Evolutionary conservation across 805 yeast genomes (phyloP).

Genomic region (Saccharomycodes ludwigii): DNA sequence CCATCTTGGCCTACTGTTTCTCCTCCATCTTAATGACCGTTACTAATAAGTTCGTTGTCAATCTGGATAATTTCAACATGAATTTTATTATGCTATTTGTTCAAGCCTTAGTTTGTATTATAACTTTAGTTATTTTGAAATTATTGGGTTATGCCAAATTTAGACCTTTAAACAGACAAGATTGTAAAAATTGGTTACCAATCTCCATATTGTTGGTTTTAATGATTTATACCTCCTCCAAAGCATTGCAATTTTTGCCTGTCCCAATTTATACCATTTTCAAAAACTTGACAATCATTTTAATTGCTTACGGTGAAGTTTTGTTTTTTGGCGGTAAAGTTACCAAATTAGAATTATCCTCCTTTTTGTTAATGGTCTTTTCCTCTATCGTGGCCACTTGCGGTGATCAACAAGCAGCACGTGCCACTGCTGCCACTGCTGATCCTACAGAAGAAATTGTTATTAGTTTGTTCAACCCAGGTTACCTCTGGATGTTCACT

Average conservation of each 20-base stretch:
- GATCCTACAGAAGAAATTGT: constrained; percentile 9
- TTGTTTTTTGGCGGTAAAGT: constrained; percentile 92
- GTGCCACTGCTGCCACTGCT: constrained; percentile 14
- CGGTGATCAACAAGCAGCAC: constrained; percentile 47
- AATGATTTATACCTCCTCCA: constrained; percentile 94
- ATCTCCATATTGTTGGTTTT: constrained; percentile 78
- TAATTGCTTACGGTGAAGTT: constrained; percentile 97
- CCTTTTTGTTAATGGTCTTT: constrained; percentile 84
- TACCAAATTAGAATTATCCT: constrained; percentile 77
- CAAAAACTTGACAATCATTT: constrained; percentile 91
- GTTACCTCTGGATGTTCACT: constrained; percentile 93
- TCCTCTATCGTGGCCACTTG: constrained; percentile 94
- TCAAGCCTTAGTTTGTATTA: constrained; percentile 76
- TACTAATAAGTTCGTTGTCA: constrained; percentile 88
- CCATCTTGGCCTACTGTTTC: constrained; percentile 75
- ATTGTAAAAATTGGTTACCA: constrained; percentile 94
- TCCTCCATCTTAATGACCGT: constrained; percentile 96
- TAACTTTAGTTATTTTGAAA: constrained; percentile 63
- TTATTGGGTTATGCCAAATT: constrained; percentile 65
- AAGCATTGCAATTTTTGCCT: constrained; percentile 81
- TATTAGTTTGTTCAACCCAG: constrained; percentile 40
- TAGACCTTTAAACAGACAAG: constrained; percentile 74
- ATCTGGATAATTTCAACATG: constrained; percentile 58
- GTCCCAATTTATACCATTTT: constrained; percentile 97
- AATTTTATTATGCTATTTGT: constrained; percentile 83